phyloP scores from a whole-genome alignment of 2,329 filamentous ascomycete genomes.

The Leptographium radiaticola region DNA sequence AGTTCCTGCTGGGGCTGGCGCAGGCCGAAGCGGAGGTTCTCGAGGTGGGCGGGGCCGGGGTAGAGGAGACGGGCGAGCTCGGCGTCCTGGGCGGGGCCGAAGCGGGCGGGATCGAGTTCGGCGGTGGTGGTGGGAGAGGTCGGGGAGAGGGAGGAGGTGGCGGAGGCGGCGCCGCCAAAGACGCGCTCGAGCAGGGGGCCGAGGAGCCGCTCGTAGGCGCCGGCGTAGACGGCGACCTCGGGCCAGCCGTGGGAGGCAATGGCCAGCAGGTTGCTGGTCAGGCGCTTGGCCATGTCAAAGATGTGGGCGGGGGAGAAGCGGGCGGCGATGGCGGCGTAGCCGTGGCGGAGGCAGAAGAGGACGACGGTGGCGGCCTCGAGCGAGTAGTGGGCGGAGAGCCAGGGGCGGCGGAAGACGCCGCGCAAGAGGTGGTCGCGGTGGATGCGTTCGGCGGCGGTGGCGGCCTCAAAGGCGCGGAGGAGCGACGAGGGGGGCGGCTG shows the following conservation, averaged over 20 bases:
- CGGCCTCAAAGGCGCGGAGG: conserved; percentile 9
- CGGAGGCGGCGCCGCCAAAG: conserved; percentile 6
- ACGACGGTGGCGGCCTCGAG: conserved; percentile 13
- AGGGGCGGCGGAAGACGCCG: conserved; percentile 9
- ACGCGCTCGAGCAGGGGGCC: conserved; percentile 19
- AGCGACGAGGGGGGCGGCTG: conserved; percentile 5
- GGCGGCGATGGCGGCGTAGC: conserved; percentile 16
- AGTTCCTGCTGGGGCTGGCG: conserved; percentile 3
- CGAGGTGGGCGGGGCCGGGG: conserved; percentile 9
- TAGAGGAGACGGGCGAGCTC: conserved; percentile 11
- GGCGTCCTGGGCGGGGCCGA: conserved; percentile 9
- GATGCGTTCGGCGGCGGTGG: conserved; percentile 8
- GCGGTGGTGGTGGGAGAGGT: background rate
- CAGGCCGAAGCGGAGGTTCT: conserved; percentile 5
- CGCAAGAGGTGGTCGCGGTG: conserved; percentile 6
- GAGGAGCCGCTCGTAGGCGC: conserved; percentile 13
- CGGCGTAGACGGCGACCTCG: conserved; percentile 18
- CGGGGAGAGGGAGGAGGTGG: background rate
- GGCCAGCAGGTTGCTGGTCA: conserved; percentile 18
- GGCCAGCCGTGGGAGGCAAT: conserved; percentile 19
- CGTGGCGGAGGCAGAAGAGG: conserved; percentile 19
- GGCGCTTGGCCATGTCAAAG: conserved; percentile 20
- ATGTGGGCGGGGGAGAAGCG: conserved; percentile 16
- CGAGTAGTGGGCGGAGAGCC: conserved; percentile 10
- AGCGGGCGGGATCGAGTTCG: background rate